Conservation (phyloP, 1,284 basidiomycete species). For the Ganoderma leucocontextum region DNA sequence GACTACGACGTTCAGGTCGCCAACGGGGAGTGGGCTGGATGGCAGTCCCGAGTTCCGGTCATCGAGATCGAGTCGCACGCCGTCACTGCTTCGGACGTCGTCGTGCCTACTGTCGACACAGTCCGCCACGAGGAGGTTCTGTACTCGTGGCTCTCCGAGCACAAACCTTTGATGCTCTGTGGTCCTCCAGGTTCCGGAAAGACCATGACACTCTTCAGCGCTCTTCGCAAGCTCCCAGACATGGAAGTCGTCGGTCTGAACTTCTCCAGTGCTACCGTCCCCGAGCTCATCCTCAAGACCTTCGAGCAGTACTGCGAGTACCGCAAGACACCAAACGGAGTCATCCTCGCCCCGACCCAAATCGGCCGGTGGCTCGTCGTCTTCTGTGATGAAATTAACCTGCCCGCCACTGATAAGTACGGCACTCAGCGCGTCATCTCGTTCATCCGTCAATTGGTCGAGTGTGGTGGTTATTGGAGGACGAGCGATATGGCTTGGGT, state of each 20-base stretch:
- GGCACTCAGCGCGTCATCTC: slow-evolving; percentile 99
- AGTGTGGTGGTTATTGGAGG: slow-evolving; percentile 95
- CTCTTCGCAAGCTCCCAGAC: slow-evolving; percentile 95
- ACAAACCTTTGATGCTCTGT: slow-evolving; percentile 98
- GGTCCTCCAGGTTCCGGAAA: slow-evolving; percentile 99
- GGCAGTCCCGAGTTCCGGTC: slow-evolving; percentile 92
- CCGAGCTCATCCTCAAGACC: slow-evolving; percentile 97
- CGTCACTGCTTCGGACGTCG: slow-evolving; percentile 94
- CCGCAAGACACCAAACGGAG: slow-evolving; percentile 96
- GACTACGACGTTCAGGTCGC: slow-evolving; percentile 94
- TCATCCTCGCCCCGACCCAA: slow-evolving; percentile 92
- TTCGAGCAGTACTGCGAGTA: slow-evolving; percentile 99
- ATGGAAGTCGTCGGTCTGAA: slow-evolving; percentile 99
- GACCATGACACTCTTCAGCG: slow-evolving; percentile 99
- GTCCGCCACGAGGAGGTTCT: slow-evolving; percentile 98
- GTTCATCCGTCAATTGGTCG: slow-evolving; percentile 97
- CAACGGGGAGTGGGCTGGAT: slow-evolving; percentile 89
- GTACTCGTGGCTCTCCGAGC: slow-evolving; percentile 98
- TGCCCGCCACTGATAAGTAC: slow-evolving; percentile 97
- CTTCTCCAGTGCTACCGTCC: slow-evolving; percentile 98
- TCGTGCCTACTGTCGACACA: slow-evolving; percentile 98
- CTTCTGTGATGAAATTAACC: slow-evolving; percentile 99
- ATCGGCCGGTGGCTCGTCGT: slow-evolving; percentile 98
- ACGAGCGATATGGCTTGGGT: slow-evolving; percentile 98
- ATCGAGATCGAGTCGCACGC: slow-evolving; percentile 98